Evolutionary conservation across 139 green algal species (phyloP).

Genomic region (Penium margaritaceum): DNA sequence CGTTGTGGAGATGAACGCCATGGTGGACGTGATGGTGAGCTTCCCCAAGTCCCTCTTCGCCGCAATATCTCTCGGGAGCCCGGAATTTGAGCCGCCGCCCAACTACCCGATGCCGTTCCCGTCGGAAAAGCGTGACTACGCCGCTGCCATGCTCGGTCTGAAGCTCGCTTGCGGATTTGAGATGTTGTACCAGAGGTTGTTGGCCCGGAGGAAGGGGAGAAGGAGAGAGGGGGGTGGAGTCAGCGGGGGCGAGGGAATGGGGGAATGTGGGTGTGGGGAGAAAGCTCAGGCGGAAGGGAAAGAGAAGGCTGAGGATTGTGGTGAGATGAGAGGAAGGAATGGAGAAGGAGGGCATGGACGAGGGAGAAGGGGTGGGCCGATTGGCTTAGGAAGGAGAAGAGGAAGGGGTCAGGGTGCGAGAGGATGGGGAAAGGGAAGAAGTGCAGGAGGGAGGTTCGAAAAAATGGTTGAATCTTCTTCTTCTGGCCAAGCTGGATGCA

Average conservation of each 20-base stretch:
- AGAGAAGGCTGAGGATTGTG: neutral
- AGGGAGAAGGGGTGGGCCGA: neutral
- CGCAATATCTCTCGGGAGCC: conserved; percentile 16
- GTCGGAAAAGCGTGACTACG: neutral
- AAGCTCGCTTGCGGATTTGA: conserved; percentile 35
- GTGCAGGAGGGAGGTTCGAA: neutral
- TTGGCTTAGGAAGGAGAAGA: too few species aligned
- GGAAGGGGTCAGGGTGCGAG: neutral
- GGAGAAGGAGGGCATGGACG: neutral
- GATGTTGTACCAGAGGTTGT: conserved; percentile 27
- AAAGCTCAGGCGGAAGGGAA: neutral
- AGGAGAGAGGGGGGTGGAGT: too few species aligned
- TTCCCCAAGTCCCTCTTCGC: conserved; percentile 38
- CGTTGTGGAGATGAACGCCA: too few species aligned
- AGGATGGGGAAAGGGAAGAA: neutral
- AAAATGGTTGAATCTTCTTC: neutral
- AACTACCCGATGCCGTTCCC: conserved; percentile 13
- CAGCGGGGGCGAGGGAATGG: too few species aligned
- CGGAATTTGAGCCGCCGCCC: conserved; percentile 22
- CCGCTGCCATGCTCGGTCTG: conserved; percentile 34
- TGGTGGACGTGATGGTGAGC: conserved; percentile 35
- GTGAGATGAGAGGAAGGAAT: neutral
- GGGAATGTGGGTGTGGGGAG: too few species aligned
- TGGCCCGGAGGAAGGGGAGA: too few species aligned
- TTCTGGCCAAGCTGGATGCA: conserved; percentile 11